Evolutionary conservation across 1,284 basidiomycete genomes (phyloP), one percentile per base, ranked within the genome.

Genomic region (Boletus semigastroideus): DNA sequence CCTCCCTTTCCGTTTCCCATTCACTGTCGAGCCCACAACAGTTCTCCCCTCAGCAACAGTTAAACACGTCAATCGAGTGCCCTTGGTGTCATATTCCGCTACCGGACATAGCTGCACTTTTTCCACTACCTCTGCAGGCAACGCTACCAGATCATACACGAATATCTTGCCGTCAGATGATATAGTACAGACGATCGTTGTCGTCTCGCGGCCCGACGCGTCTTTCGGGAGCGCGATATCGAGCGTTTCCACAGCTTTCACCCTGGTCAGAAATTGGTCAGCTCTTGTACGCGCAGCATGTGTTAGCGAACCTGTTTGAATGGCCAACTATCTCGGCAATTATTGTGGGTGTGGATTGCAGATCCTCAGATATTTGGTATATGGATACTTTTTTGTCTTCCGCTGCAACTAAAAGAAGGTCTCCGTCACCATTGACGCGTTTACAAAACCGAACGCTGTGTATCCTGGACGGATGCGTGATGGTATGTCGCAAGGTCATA

Each of bases 151-250:
- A 67, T 95, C 87, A 68, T 89, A 93, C 13, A 94, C 66, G 60
- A 86, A 83, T 59, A 95, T 84, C 49, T 83, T 82, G 10, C 93
- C 93, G 57, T 95, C 93, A 0, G 92, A 92, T 0, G 92, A 94
- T 13, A 83, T 84, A 4, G 90, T 89, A 51, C 82, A 79, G 12
- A 83, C 78, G 19, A 94, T 73, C 0, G 82, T 83, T 1, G 87
- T 90, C 14, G 76, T 74, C 13, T 47, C 49, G 10, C 43, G 42
- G 49, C 52, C 28, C 20, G 39, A 22, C 55, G 65, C 8, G 52
- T 63, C 58, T 4, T 70, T 60, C 4, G 82, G 80, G 3, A 86
- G 73, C 1, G 81, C 73, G 33, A 91, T 77, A 3, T 69, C 62
- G 27, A 90, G 74, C 0, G 78, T 81, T 55, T 87, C 80, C 4